These are phyloP conservation scores for Sungouiozyma intestinalis DNA, from an alignment of 805 yeast species.

Conservation along the genomic window DNA sequence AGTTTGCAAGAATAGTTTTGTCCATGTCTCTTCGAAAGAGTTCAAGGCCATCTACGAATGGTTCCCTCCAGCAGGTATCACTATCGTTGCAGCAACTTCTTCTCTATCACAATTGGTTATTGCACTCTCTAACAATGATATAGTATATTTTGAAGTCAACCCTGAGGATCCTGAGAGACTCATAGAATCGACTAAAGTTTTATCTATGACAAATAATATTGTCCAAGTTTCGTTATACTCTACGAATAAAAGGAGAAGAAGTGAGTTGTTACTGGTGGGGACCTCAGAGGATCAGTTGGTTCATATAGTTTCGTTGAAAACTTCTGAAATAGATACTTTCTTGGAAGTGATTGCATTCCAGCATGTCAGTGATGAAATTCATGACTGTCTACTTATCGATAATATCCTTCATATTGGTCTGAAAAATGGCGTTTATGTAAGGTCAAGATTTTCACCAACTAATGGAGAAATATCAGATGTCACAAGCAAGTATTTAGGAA, in stretches of 20 bases:
- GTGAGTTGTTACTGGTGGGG: constrained; percentile 59
- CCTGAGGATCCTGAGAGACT: constrained; percentile 23
- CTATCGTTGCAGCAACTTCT: constrained; percentile 47
- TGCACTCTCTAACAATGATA: constrained; percentile 60
- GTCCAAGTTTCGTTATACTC: constrained; percentile 43
- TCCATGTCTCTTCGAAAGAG: constrained; percentile 38
- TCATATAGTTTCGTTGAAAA: constrained; percentile 44
- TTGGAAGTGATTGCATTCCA: constrained; percentile 56
- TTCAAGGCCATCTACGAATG: constrained; percentile 44
- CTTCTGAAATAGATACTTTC: constrained; percentile 42
- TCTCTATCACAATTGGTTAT: constrained; percentile 61
- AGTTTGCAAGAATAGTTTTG: constrained; percentile 58
- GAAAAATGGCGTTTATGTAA: constrained; percentile 70
- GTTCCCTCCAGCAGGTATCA: constrained; percentile 73
- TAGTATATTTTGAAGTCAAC: constrained; percentile 76
- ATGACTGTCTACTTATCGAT: constrained; percentile 24
- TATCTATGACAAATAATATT: constrained; percentile 43
- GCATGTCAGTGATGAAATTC: constrained; percentile 46
- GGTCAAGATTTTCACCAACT: constrained; percentile 39
- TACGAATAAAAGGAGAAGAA: constrained; percentile 18
- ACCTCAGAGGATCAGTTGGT: constrained; percentile 56
- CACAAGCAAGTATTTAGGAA: constrained; percentile 63
- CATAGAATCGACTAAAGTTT: constrained; percentile 56
- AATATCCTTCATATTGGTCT: constrained; percentile 60
- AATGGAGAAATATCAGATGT: constrained; percentile 59